phyloP scores from a whole-genome alignment of 2,329 filamentous ascomycete species.

The Aspergillus carbonarius region DNA sequence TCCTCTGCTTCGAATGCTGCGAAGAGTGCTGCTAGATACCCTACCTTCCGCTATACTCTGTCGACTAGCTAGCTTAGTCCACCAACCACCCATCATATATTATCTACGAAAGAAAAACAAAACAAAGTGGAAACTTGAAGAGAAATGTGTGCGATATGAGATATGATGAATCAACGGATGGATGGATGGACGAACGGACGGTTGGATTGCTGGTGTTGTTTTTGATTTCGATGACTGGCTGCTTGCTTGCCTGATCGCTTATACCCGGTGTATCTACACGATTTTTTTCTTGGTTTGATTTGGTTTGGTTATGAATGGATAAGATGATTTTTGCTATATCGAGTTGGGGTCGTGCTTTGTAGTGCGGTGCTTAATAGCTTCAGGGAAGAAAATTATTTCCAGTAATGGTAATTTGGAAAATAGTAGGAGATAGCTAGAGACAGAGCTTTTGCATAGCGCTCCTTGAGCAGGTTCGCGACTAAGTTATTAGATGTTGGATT shows the following conservation, averaged over 20 bases:
- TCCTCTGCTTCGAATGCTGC: slow-evolving; percentile 28
- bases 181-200: not conserved
- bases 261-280: not conserved
- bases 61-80: too few relatives aligned
- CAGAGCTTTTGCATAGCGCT: too few relatives aligned
- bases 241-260: not conserved
- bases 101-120: not conserved
- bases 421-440: too few relatives aligned
- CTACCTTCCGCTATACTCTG: not conserved
- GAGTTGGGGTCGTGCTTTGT: not conserved
- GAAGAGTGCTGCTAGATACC: slow-evolving; percentile 28
- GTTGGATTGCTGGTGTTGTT: not conserved
- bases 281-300: not conserved
- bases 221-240: not conserved
- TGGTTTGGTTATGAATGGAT: not conserved
- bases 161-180: not conserved
- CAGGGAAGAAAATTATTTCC: too few relatives aligned
- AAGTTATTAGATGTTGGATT: too few relatives aligned
- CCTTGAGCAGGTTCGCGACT: too few relatives aligned
- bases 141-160: not conserved
- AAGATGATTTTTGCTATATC: not conserved
- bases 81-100: not conserved
- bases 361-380: too few relatives aligned
- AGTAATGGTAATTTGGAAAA: too few relatives aligned
- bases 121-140: not conserved